Evolutionary conservation across 202 grass and related monocot genomes (phyloP).

Genomic region (Eragrostis tef): DNA sequence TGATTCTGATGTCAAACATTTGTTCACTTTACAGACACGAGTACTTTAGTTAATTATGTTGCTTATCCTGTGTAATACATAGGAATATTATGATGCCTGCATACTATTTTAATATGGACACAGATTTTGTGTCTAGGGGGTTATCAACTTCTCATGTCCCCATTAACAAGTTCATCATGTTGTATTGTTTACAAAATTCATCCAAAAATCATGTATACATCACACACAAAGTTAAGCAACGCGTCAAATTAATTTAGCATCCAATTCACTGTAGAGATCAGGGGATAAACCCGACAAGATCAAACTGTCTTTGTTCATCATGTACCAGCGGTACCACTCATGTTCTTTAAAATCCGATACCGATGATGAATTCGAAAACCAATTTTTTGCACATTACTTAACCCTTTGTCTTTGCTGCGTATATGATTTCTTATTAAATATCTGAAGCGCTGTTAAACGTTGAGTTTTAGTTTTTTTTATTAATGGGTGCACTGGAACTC

Average conservation of each 20-base stretch:
- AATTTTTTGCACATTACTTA: background rate
- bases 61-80: constrained; percentile 12
- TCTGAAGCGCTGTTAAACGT: background rate
- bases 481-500: background rate
- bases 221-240: background rate
- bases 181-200: background rate
- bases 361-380: background rate
- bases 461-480: background rate
- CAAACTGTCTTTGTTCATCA: too few relatives aligned
- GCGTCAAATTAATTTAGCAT: background rate
- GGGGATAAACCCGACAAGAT: too few relatives aligned
- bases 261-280: background rate
- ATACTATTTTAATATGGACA: background rate
- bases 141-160: background rate
- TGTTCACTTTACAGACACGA: background rate
- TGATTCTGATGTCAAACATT: background rate
- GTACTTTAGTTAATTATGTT: background rate
- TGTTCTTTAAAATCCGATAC: background rate
- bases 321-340: background rate
- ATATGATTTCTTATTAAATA: background rate
- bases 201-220: background rate
- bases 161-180: background rate
- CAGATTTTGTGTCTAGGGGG: background rate
- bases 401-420: background rate
- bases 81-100: background rate